Conservation (phyloP, 768 basidiomycete species). For the Amylocystis lapponica region DNA sequence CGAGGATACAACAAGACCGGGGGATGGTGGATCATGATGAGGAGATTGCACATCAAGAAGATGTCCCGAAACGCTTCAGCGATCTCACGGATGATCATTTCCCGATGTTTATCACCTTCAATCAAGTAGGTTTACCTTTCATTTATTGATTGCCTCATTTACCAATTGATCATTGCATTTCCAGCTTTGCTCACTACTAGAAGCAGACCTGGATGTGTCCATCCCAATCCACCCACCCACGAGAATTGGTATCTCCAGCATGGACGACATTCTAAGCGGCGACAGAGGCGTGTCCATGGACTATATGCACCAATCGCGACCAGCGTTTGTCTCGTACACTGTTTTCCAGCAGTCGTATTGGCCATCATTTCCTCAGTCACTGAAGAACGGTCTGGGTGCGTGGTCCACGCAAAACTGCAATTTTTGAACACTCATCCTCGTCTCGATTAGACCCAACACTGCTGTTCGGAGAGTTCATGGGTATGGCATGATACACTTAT, state of each 20-base stretch:
- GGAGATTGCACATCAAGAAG: slow-evolving; percentile 28
- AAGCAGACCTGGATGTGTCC: slow-evolving; percentile 33
- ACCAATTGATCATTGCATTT: not conserved
- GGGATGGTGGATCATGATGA: slow-evolving; percentile 39
- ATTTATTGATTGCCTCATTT: too few relatives aligned
- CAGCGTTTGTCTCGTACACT: slow-evolving; percentile 34
- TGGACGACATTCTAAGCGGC: not conserved
- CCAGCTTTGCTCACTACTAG: slow-evolving; percentile 44
- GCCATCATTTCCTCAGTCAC: slow-evolving; percentile 47
- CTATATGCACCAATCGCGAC: slow-evolving; percentile 17
- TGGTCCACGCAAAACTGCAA: slow-evolving; percentile 41
- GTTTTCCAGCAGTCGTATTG: slow-evolving; percentile 50
- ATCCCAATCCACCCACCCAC: not conserved
- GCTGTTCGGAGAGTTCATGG: slow-evolving; percentile 60
- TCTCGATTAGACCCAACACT: slow-evolving; percentile 49
- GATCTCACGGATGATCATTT: slow-evolving; percentile 55
- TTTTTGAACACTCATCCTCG: slow-evolving; percentile 53
- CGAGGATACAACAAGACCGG: slow-evolving; percentile 6
- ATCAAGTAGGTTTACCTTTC: slow-evolving; percentile 39
- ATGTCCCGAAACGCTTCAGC: slow-evolving; percentile 50
- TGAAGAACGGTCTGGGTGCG: slow-evolving; percentile 49
- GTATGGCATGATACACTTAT: slow-evolving; percentile 37
- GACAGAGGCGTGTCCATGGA: slow-evolving; percentile 12
- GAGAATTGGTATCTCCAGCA: not conserved
- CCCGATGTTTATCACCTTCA: slow-evolving; percentile 65